Conservation (phyloP, 805 yeast genomes). For the Nadsonia fulvescens region DNA sequence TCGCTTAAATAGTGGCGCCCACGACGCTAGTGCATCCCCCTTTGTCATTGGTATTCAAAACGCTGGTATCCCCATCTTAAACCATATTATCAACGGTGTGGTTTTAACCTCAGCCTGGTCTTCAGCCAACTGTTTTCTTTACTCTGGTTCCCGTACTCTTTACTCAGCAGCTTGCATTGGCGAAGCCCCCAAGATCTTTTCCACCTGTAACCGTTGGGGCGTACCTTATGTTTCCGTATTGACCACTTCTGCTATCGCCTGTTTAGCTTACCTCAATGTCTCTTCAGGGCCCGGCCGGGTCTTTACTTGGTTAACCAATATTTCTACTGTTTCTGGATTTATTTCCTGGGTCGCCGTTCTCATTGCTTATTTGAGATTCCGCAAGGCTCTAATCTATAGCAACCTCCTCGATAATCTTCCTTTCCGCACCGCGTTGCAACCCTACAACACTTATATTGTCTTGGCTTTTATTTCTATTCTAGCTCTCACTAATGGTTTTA, state of each 20-base stretch:
- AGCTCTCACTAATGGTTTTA: conserved; percentile 56
- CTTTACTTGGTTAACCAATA: conserved; percentile 47
- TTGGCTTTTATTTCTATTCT: conserved; percentile 32
- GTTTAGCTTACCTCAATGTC: conserved; percentile 48
- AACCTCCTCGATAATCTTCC: conserved; percentile 37
- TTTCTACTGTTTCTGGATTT: conserved; percentile 50
- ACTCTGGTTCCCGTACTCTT: conserved; percentile 41
- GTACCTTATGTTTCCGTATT: conserved; percentile 59
- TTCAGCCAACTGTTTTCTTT: conserved; percentile 40
- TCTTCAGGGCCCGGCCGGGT: conserved; percentile 34
- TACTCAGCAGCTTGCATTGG: conserved; percentile 38
- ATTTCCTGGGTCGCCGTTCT: conserved; percentile 41
- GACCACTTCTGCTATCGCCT: conserved; percentile 41
- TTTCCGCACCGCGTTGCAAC: conserved; percentile 37
- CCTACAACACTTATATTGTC: conserved; percentile 38
- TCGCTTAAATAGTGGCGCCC: conserved; percentile 31
- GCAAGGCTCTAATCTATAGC: conserved; percentile 42
- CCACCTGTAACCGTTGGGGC: conserved; percentile 43
- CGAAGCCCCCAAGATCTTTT: conserved; percentile 48
- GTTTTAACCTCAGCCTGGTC: conserved; percentile 38
- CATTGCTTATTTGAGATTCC: conserved; percentile 40
- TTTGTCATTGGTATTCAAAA: conserved; percentile 39
- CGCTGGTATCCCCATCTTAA: conserved; percentile 34
- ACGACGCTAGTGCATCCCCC: conserved; percentile 51
- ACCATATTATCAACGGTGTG: conserved; percentile 34